Conservation (phyloP, 805 yeast species). For the Naumovozyma baii region DNA sequence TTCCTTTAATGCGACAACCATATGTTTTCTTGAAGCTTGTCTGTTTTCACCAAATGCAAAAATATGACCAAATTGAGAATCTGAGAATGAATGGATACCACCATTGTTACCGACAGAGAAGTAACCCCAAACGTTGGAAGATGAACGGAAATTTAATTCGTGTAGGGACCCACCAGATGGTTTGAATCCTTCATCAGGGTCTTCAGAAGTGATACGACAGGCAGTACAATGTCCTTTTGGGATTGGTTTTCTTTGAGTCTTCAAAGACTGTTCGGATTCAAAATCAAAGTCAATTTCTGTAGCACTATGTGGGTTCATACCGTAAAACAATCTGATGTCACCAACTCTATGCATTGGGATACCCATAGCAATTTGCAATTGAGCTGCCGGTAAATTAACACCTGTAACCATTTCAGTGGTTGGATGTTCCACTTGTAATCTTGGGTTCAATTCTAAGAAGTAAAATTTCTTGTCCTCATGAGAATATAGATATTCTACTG, state of each 20-base stretch:
- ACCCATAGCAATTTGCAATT: constrained; percentile 99
- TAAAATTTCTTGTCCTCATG: constrained; percentile 91
- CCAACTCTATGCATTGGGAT: constrained; percentile 89
- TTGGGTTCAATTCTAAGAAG: constrained; percentile 93
- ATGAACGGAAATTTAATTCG: constrained; percentile 92
- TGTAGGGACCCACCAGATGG: constrained; percentile 96
- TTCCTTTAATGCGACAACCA: constrained; percentile 97
- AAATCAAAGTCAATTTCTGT: constrained; percentile 89
- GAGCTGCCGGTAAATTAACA: constrained; percentile 96
- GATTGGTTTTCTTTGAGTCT: constrained; percentile 80
- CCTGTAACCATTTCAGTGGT: constrained; percentile 99
- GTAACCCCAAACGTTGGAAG: constrained; percentile 99
- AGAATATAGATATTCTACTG: constrained; percentile 93
- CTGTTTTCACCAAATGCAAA: constrained; percentile 98
- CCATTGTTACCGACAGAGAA: constrained; percentile 95
- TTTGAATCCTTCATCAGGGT: constrained; percentile 98
- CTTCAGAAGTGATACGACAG: constrained; percentile 97
- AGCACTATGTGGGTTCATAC: constrained; percentile 89
- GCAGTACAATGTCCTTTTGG: constrained; percentile 99
- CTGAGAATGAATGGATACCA: constrained; percentile 94
- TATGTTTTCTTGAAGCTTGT: constrained; percentile 94
- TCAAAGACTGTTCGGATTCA: constrained; percentile 56
- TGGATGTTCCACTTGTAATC: constrained; percentile 99
- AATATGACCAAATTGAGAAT: constrained; percentile 97
- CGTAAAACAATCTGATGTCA: constrained; percentile 87